Base-by-base conservation (phyloP, 495 filamentous ascomycete species). In the Penicilliopsis zonata region DNA sequence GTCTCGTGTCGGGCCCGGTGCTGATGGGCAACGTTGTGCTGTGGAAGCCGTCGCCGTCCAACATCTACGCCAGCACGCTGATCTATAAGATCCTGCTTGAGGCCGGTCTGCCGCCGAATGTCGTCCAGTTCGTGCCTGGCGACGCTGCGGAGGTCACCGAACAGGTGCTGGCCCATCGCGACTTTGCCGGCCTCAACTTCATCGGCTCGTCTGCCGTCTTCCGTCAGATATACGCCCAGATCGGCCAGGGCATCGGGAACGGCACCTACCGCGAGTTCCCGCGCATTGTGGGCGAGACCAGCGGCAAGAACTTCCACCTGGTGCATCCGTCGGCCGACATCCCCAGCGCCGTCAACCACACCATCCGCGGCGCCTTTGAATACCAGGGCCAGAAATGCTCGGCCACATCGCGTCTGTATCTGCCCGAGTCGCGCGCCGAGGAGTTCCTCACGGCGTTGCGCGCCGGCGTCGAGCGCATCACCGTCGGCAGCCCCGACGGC, bases 301-400 rank as follows among this genome's bases (percentile, higher is more conserved):
- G 82, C 36, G 85, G 85, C 38, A 93, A 93, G 72, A 93, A 93
- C 59, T 93, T 86, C 66, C 85, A 88, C 58, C 62, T 93, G 23
- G 52, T 93, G 27, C 83, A 92, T 49, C 38, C 61, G 4, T 76
- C 72, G 3, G 84, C 85, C 21, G 80, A 90, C 40, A 44, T 86
- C 28, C 53, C 69, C 20, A 88, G 85, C 43, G 84, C 85, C 17
- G 80, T 74, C 7, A 62, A 79, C 27, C 78, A 90, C 41, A 92
- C 84, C 7, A 73, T 93, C 18, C 79, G 85, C 24, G 85, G 82
- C 24, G 78, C 85, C 5, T 93, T 92, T 46, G 85, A 93, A 57
- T 93, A 82, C 49, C 81, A 86, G 50, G 85, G 85, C 14, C 85
- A 93, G 53, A 93, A 92, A 54, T 92, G 84, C 60, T 82, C 76